phyloP scores from a whole-genome alignment of 352 stramenopile genomes.

The Pythium guiyangense region DNA sequence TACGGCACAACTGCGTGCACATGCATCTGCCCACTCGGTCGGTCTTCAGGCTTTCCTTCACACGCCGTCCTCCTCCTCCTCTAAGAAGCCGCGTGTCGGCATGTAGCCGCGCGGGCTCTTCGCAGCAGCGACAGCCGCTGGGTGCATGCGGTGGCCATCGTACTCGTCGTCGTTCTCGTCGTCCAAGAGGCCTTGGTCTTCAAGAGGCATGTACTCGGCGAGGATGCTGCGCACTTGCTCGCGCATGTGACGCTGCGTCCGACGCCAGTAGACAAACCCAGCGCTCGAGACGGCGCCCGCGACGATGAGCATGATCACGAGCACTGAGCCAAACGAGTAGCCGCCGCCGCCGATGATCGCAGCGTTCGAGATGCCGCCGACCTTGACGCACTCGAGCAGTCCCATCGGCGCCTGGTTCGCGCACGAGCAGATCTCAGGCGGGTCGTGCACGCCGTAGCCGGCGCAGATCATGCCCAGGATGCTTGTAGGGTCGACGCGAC shows the following conservation, averaged over 20 bases:
- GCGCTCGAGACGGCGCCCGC: constrained; percentile 63
- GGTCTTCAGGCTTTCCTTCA: constrained; percentile 19
- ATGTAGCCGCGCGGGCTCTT: constrained; percentile 86
- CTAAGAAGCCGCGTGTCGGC: constrained; percentile 80
- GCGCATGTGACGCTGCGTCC: constrained; percentile 92
- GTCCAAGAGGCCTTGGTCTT: constrained; percentile 76
- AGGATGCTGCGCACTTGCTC: constrained; percentile 95
- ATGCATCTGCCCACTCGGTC: background rate
- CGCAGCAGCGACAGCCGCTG: constrained; percentile 54
- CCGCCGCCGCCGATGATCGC: constrained; percentile 38
- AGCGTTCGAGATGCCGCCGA: constrained; percentile 61
- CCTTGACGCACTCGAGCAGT: constrained; percentile 67
- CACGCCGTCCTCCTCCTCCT: constrained; percentile 75
- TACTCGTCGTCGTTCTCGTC: constrained; percentile 62
- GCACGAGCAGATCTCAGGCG: constrained; percentile 74
- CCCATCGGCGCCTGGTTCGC: constrained; percentile 57
- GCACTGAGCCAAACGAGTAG: constrained; percentile 81
- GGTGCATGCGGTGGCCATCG: constrained; percentile 58
- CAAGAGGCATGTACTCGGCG: constrained; percentile 96
- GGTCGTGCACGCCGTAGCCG: constrained; percentile 76
- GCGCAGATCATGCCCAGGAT: constrained; percentile 86
- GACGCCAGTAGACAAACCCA: constrained; percentile 89
- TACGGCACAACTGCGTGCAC: background rate
- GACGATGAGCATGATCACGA: constrained; percentile 83
- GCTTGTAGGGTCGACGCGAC: constrained; percentile 83